A percentile compares a stretch with the other conserved stretches of the same genome.
phyloP scores from a whole-genome alignment of 768 basidiomycete genomes.

The Nevesoporus exiguus region DNA sequence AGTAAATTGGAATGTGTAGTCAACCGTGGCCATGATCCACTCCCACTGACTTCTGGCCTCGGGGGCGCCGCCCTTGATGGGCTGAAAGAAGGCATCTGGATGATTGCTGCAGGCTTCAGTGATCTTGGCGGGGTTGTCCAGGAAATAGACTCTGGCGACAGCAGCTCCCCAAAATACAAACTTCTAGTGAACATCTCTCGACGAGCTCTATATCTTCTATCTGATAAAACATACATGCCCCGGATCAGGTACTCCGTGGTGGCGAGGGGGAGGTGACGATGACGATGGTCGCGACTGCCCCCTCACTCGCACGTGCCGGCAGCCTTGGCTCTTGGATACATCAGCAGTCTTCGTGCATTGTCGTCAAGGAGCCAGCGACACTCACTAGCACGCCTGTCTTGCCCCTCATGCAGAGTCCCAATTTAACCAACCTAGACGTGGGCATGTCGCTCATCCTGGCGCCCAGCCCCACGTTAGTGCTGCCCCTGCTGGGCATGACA shows the following conservation, averaged over 20 bases:
- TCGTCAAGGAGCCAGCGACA: not conserved
- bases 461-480: slow-evolving; percentile 13
- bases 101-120: slow-evolving; percentile 48
- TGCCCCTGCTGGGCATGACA: not conserved
- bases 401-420: too few relatives aligned
- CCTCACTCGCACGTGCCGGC: slow-evolving; percentile 12
- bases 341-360: slow-evolving; percentile 7
- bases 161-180: not conserved
- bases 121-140: slow-evolving; percentile 31
- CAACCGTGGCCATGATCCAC: too few relatives aligned
- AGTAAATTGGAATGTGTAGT: slow-evolving; percentile 83
- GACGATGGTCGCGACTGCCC: not conserved
- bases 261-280: not conserved
- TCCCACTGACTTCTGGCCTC: too few relatives aligned
- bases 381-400: not conserved
- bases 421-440: slow-evolving; percentile 12
- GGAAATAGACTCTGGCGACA: too few relatives aligned
- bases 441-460: slow-evolving; percentile 8
- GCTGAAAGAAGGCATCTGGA: slow-evolving; percentile 61
- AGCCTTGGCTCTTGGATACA: slow-evolving; percentile 16
- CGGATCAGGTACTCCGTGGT: slow-evolving; percentile 16
- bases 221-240: too few relatives aligned
- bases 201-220: too few relatives aligned
- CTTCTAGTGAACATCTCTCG: slow-evolving; percentile 36
- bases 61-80: slow-evolving; percentile 44